These are phyloP conservation scores for Neurospora sp. DNA, from an alignment of 2,329 filamentous ascomycete species.

Conservation along the genomic window DNA sequence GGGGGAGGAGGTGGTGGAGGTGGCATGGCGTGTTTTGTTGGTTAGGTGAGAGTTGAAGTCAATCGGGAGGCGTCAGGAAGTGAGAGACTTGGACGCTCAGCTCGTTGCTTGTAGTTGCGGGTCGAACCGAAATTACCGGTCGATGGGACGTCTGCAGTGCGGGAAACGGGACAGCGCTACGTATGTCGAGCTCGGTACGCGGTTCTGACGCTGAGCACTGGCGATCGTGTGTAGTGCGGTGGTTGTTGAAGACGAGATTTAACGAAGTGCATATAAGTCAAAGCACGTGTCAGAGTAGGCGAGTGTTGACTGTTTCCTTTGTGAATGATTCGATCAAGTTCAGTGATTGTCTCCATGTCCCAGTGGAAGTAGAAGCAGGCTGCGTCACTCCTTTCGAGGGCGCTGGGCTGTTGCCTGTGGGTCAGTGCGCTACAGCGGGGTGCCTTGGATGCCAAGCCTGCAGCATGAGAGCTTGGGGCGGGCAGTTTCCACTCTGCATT, in stretches of 20 bases:
- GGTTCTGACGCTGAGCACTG: background rate
- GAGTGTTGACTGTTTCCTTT: background rate
- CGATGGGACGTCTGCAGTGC: background rate
- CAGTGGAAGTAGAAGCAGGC: background rate
- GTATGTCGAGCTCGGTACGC: background rate
- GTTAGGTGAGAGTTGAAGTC: background rate
- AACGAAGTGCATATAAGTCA: background rate
- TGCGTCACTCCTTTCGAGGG: background rate
- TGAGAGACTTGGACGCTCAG: background rate
- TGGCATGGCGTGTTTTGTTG: constrained; percentile 25
- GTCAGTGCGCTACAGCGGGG: background rate
- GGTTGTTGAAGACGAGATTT: background rate
- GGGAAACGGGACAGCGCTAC: background rate
- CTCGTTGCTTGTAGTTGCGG: background rate
- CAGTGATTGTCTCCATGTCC: background rate
- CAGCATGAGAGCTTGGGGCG: background rate
- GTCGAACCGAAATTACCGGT: background rate
- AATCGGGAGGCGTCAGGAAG: background rate
- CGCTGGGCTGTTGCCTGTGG: background rate
- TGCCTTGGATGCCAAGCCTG: background rate
- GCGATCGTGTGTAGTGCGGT: background rate
- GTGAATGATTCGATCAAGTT: background rate
- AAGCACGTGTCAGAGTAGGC: background rate
- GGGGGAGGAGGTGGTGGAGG: constrained; percentile 64
- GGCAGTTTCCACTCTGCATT: background rate